Conservation (phyloP, 75 land plant species). For the Pinus tabuliformis region DNA sequence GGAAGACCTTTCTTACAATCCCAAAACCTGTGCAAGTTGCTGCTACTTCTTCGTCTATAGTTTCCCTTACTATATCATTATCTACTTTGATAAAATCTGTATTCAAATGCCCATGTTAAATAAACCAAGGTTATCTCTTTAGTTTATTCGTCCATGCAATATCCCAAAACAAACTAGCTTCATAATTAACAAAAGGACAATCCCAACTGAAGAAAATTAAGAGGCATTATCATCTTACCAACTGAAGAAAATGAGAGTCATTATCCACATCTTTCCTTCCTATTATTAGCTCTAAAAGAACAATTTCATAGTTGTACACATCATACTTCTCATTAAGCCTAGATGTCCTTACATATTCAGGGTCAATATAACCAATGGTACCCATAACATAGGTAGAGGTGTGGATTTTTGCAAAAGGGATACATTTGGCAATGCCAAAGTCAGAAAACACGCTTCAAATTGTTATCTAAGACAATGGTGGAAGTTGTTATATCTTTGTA, state of each 20-base stretch:
- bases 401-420: slow-evolving; percentile 56
- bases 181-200: no score
- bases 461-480: slow-evolving; percentile 85
- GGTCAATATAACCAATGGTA: slow-evolving; percentile 96
- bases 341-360: slow-evolving; percentile 94
- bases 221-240: no score
- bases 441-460: slow-evolving; percentile 93
- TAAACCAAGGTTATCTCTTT: not conserved
- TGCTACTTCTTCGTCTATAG: slow-evolving; percentile 68
- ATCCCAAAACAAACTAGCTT: not conserved
- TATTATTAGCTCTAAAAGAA: slow-evolving; percentile 89
- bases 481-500: slow-evolving; percentile 95
- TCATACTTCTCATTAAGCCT: slow-evolving; percentile 94
- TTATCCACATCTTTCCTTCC: slow-evolving; percentile 91
- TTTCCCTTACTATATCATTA: slow-evolving; percentile 77
- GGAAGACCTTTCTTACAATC: slow-evolving; percentile 74
- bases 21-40: slow-evolving; percentile 69
- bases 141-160: not conserved
- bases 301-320: slow-evolving; percentile 94
- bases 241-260: no score
- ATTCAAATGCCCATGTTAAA: not conserved
- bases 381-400: slow-evolving; percentile 93
- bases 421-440: slow-evolving; percentile 92
- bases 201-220: not conserved
- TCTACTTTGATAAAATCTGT: slow-evolving; percentile 77